Evolutionary conservation across 2,329 filamentous ascomycete species (phyloP), one percentile per base, ranked within the genome.

Genomic region (Colletotrichum horii): DNA sequence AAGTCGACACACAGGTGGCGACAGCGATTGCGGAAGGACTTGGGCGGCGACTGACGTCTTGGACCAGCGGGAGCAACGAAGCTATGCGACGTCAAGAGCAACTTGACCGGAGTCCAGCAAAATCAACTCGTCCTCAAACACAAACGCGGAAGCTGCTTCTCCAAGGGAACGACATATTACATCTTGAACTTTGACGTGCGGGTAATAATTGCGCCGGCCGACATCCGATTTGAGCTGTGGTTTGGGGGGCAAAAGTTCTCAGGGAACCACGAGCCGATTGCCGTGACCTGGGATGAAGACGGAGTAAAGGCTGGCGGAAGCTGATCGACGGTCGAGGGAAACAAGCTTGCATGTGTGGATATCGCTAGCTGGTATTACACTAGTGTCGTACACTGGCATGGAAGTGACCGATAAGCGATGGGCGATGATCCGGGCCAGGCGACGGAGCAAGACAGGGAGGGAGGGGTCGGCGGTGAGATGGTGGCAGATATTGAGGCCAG

Each of bases 191-290:
- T 88, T 67, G 88, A 90, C 66, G 86, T 92, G 0, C 87, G 90
- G 71, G 89, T 91, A 6, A 84, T 91, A 43, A 87, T 90, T 5
- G 90, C 89, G 1, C 87, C 89, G 1, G 88, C 91, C 0, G 91
- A 93, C 71, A 81, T 93, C 43, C 79, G 81, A 8, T 88, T 88
- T 61, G 85, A 86, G 75, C 77, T 88, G 4, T 88, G 86, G 86
- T 87, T 85, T 72, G 83, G 79, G 1, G 85, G 84, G 2, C 80
- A 83, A 28, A 83, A 80, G 77, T 87, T 85, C 71, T 84, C 84
- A 8, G 80, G 83, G 7, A 83, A 85, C 28, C 84, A 86, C 71
- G 80, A 85, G 24, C 84, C 84, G 2, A 83, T 86, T 67, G 79
- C 78, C 12, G 81, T 86, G 11, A 80, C 78, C 1, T 86, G 84